A percentile compares a stretch with the other conserved stretches of the same genome.
Conservation (phyloP, 805 yeast genomes). For the Saturnispora sekii region DNA sequence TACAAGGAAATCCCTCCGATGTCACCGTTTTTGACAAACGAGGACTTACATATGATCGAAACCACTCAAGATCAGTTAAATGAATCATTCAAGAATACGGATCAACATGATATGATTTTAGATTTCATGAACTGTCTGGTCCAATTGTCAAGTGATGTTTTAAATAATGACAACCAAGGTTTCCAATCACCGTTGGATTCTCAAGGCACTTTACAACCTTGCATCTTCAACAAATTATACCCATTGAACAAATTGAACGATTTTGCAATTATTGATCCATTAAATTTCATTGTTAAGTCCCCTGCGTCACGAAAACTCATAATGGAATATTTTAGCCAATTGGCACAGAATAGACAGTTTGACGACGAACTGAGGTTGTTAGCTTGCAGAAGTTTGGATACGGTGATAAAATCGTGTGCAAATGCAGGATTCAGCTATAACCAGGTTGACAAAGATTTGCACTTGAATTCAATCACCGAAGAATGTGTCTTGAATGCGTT, state of each 20-base stretch:
- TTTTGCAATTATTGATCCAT: constrained; percentile 41
- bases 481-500: constrained; percentile 40
- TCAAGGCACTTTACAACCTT: constrained; percentile 23
- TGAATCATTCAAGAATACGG: constrained; percentile 50
- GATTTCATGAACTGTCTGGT: constrained; percentile 40
- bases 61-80: constrained; percentile 48
- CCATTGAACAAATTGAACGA: constrained; percentile 45
- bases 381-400: constrained; percentile 43
- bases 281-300: constrained; percentile 37
- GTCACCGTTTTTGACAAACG: constrained; percentile 32
- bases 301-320: constrained; percentile 39
- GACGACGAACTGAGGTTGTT: constrained; percentile 37
- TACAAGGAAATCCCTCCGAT: constrained; percentile 34
- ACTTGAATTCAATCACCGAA: constrained; percentile 28
- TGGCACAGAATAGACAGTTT: constrained; percentile 35
- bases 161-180: constrained; percentile 8
- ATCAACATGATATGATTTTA: constrained; percentile 37
- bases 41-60: constrained; percentile 45
- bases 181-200: constrained; percentile 17
- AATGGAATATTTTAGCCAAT: constrained; percentile 34
- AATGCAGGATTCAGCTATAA: constrained; percentile 29
- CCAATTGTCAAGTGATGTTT: constrained; percentile 29
- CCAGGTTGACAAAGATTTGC: constrained; percentile 1
- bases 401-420: constrained; percentile 35
- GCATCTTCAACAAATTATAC: constrained; percentile 48